Evolutionary conservation across 129 eudicot species (phyloP), one percentile per base, ranked within the genome.

Genomic region (Pittosporum tobira): DNA sequence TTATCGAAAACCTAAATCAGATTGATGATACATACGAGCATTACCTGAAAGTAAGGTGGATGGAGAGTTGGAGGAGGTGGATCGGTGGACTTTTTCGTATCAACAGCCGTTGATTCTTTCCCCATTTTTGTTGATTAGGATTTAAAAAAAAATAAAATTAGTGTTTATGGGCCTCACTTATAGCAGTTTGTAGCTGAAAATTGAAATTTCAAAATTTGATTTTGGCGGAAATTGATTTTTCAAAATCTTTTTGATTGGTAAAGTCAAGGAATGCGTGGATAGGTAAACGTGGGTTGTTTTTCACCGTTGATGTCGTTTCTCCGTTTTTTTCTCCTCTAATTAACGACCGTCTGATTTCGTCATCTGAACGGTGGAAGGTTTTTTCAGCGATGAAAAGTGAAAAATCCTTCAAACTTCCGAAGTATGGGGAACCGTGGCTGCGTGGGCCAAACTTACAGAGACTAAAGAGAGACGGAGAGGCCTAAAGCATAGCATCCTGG

Each of bases 1-100:
- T 22, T 2, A 10, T 5, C 4, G 10, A 49, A 40, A 40, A 40
- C 14, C 16, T 10, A 40, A 40, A 40, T 40, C 46, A 40, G 11
- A 37, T 12, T 7, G 8, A 28, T 9, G 5, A 1, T 7, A 19
- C 24, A 21, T n/a, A n/a, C n/a, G 11, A 22, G 1, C 1, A 36
- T 61, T 1, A 65, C 77, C 77, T 72, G 72, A 22, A 72, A 53
- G 67, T 72, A 72, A 2, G 77, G 72, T 21, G 77, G 77, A n/a
- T 66, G 77, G 26, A 51, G 63, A 28, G 60, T 47, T 45, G 67
- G 15, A 51, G 58, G 11, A 10, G 71, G 25, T 19, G 63, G 49
- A 55, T 37, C 22, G 7, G 65, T 47, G 47, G 74, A 21, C 14
- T 42, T 43, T 57, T 70, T 70, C 75, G 60, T 69, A 5, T 19